Evolutionary conservation across 2,329 filamentous ascomycete species (phyloP).

Genomic region (Amauroascus verrucosus): DNA sequence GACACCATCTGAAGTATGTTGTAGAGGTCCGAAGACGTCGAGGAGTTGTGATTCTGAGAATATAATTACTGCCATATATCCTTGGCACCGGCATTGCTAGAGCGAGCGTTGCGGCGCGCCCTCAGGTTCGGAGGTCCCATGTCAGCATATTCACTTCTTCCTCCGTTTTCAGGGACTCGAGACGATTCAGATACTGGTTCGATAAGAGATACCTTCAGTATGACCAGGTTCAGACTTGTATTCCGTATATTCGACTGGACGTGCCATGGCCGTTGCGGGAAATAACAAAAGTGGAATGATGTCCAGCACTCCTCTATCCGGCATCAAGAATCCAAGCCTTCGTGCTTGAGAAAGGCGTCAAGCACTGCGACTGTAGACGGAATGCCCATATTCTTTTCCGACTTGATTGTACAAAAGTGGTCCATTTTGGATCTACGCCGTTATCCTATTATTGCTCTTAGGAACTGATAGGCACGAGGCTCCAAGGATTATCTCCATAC

Average conservation of each 20-base stretch:
- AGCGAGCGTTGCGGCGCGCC: neutral
- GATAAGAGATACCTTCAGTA: neutral
- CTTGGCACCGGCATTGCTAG: constrained; percentile 1
- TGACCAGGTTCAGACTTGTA: neutral
- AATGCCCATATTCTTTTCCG: no score
- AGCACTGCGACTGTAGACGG: no score
- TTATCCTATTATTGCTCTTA: no score
- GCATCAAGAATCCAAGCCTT: no score
- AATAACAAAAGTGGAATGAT: neutral
- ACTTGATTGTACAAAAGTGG: no score
- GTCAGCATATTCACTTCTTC: neutral
- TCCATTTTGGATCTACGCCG: no score
- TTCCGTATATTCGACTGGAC: neutral
- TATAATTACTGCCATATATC: constrained; percentile 21
- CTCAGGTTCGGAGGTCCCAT: neutral
- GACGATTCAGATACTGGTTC: neutral
- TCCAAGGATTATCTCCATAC: no score
- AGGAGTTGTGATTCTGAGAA: constrained; percentile 36
- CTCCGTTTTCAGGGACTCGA: neutral
- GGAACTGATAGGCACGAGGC: no score
- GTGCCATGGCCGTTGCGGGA: neutral
- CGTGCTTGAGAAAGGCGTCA: no score
- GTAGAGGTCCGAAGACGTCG: constrained; percentile 39
- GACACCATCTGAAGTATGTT: constrained; percentile 34
- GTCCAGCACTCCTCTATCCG: neutral